phyloP scores from a whole-genome alignment of 345 rosid species.

The Bruguiera gymnorhiza region DNA sequence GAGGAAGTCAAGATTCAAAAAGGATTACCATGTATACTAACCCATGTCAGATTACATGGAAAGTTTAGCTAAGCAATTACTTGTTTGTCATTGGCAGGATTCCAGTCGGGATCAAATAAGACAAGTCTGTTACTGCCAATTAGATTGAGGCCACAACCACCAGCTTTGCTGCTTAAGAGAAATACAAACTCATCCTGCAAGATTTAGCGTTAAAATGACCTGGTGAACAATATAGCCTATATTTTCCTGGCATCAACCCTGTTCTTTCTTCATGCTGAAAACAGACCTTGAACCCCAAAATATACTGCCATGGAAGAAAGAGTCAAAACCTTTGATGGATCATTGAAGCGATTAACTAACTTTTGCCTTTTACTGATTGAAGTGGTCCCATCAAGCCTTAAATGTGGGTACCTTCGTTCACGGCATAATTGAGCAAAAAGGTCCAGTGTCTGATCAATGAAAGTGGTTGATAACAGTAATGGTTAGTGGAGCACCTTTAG shows the following conservation, averaged over 20 bases:
- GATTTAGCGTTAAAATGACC: constrained; percentile 10
- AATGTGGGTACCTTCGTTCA: constrained; percentile 89
- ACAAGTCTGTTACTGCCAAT: constrained; percentile 92
- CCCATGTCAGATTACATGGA: not conserved
- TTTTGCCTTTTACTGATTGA: constrained; percentile 95
- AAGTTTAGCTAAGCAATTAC: constrained; percentile 35
- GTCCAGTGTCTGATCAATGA: constrained; percentile 75
- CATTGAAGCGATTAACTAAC: constrained; percentile 85
- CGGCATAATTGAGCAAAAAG: constrained; percentile 96
- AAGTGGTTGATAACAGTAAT: not conserved
- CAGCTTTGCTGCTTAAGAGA: constrained; percentile 97
- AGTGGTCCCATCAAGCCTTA: constrained; percentile 94
- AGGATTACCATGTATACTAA: constrained; percentile 9
- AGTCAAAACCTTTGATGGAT: constrained; percentile 59
- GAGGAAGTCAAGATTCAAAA: constrained; percentile 20
- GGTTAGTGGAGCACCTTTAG: not conserved
- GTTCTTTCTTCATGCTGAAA: not conserved
- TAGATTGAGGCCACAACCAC: constrained; percentile 98
- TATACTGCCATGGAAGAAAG: not conserved
- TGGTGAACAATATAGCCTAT: not conserved
- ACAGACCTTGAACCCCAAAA: not conserved
- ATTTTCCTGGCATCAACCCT: not conserved
- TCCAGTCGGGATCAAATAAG: constrained; percentile 99
- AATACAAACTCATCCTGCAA: constrained; percentile 93
- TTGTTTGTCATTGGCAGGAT: constrained; percentile 99